Base-by-base conservation (phyloP, 208 protist genomes). In the Phytomonas sp. region DNA sequence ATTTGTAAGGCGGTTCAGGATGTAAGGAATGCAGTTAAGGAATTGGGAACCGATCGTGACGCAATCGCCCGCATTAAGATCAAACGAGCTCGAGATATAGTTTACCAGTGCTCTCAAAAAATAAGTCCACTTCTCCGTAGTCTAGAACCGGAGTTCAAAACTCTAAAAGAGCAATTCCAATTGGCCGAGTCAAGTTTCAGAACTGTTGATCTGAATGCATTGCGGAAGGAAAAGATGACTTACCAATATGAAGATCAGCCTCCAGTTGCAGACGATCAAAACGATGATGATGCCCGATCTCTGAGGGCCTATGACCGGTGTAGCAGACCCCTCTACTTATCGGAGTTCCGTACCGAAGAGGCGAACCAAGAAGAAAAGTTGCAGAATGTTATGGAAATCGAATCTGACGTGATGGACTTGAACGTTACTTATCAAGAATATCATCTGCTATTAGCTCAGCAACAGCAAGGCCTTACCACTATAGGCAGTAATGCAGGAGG, bases 361-460 rank as follows among this genome's bases (percentile, higher is more conserved):
- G 83, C 80, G 23, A 80, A 89, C 61, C 83, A 91, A 66, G 79
- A 76, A 9, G 87, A 92, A 68, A 90, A 90, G 72, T 70, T 91
- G 60, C 76, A 79, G 28, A 84, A 79, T 67, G 80, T 77, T n/a
- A 65, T 73, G 29, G 87, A 92, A 68, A 83, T 94, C 37, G 89
- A 94, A 72, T 80, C 78, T 20, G 85, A 87, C 31, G 78, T 94
- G 71, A 81, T 81, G 67, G 89, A 94, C 36, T 74, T 94, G 13
- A 86, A 86, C 62, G 79, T 68, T 0, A 88, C 80, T 4, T 92
- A 92, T 56, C 82, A 88, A 20, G 86, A 94, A 73, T 94, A 92
- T 33, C 71, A 91, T 68, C 79, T 78, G 1, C 67, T 92, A 13
- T 78, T 92, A 60, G 76, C 87, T 56, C 77, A 91, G 51, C 89